Percentiles rank a stretch among this genome's conserved stretches.
Conservation (phyloP, 2,329 filamentous ascomycete genomes). For the Talaromyces sp. region DNA sequence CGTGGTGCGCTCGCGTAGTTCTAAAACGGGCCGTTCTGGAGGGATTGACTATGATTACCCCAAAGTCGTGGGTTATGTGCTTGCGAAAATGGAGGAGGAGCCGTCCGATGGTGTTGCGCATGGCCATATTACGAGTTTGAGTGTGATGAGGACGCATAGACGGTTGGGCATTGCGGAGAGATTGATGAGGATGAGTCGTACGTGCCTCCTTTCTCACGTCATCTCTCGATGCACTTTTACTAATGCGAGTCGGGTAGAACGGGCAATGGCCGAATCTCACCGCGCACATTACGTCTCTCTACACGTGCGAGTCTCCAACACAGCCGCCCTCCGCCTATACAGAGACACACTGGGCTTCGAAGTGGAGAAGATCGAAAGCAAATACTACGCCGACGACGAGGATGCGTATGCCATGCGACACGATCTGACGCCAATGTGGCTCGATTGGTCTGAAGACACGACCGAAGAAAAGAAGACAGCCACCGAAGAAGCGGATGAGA, state of each 20-base stretch:
- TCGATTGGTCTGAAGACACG: conserved; percentile 47
- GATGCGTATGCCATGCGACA: conserved; percentile 94
- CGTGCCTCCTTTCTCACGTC: conserved; percentile 37
- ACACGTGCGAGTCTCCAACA: conserved; percentile 92
- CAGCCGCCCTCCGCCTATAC: conserved; percentile 86
- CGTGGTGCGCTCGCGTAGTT: conserved; percentile 77
- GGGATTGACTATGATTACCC: conserved; percentile 62
- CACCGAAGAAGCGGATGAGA: conserved; percentile 21
- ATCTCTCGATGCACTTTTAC: not conserved
- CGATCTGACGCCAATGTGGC: conserved; percentile 59
- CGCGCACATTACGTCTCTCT: conserved; percentile 88
- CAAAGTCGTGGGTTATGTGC: conserved; percentile 97
- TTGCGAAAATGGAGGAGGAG: conserved; percentile 99
- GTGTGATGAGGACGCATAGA: conserved; percentile 93
- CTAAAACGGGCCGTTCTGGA: not conserved
- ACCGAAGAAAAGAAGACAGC: conserved; percentile 33
- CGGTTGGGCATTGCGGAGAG: conserved; percentile 91
- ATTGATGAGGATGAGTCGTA: conserved; percentile 93
- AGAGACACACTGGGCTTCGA: conserved; percentile 86
- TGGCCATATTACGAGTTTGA: conserved; percentile 92
- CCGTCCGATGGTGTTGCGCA: conserved; percentile 85
- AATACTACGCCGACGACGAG: conserved; percentile 85
- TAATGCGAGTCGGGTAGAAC: conserved; percentile 53
- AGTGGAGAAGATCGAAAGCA: conserved; percentile 62
- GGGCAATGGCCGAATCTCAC: conserved; percentile 95